Evolutionary conservation across 2,329 filamentous ascomycete species (phyloP).

Genomic region (Fusarium austroafricanum): DNA sequence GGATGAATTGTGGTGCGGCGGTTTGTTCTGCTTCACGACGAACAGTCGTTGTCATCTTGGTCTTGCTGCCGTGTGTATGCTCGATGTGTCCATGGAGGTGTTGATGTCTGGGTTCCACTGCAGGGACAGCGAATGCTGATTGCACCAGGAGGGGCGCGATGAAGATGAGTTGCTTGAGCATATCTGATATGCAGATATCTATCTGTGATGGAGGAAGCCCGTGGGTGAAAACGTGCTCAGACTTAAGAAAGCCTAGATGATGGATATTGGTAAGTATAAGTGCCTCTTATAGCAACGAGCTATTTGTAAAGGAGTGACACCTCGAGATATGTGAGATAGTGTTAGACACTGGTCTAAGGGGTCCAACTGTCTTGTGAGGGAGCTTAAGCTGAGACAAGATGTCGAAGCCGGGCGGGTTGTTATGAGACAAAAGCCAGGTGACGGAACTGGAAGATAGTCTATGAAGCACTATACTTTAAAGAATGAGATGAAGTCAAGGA

Average conservation of each 20-base stretch:
- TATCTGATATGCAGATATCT: constrained; percentile 15
- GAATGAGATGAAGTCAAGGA: constrained; percentile 30
- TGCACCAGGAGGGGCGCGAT: constrained; percentile 45
- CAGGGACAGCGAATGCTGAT: constrained; percentile 36
- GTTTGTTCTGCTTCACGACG: constrained; percentile 16
- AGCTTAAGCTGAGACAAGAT: constrained; percentile 32
- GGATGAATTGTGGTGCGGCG: constrained; percentile 23
- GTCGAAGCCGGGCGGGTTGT: constrained; percentile 36
- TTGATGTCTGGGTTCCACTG: constrained; percentile 32
- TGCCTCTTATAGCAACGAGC: constrained; percentile 30
- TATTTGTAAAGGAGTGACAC: constrained; percentile 11
- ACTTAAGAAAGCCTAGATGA: constrained; percentile 5
- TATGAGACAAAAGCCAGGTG: constrained; percentile 13
- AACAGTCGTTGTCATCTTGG: constrained; percentile 18
- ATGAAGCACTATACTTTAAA: constrained; percentile 24
- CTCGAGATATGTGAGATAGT: constrained; percentile 27
- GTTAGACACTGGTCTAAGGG: constrained; percentile 4
- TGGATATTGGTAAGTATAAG: constrained; percentile 10
- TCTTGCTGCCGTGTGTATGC: constrained; percentile 25
- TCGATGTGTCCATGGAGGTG: constrained; percentile 35
- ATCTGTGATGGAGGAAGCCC: neutral
- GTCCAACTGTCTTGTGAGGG: constrained; percentile 13
- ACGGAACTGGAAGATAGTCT: constrained; percentile 24
- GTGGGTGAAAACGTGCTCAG: neutral
- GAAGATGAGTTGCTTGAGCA: constrained; percentile 42